Evolutionary conservation across 2,329 filamentous ascomycete species (phyloP).

Genomic region (Fusarium sp.): DNA sequence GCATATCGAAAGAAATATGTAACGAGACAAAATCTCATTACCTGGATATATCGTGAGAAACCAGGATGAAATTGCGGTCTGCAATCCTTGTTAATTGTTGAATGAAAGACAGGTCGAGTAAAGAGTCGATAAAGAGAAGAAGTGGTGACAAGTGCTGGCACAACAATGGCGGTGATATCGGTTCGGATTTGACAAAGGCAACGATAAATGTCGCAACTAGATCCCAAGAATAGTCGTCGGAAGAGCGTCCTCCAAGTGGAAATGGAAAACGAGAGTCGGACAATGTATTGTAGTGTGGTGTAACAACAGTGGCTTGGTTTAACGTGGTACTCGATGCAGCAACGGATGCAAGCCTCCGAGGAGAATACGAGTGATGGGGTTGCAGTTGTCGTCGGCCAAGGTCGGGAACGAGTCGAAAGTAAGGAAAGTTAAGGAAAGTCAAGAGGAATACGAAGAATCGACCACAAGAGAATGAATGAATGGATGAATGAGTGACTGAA

Average conservation of each 20-base stretch:
- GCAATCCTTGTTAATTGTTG: not conserved
- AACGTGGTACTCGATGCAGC: slow-evolving; percentile 45
- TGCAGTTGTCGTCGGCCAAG: slow-evolving; percentile 27
- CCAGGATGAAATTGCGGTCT: not conserved
- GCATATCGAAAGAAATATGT: slow-evolving; percentile 44
- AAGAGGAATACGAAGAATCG: slow-evolving; percentile 26
- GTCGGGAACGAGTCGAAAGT: slow-evolving; percentile 1
- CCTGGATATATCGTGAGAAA: slow-evolving; percentile 9
- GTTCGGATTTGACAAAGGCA: slow-evolving; percentile 9
- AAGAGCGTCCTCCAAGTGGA: slow-evolving; percentile 32
- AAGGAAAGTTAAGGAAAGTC: slow-evolving; percentile 22
- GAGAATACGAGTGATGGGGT: slow-evolving; percentile 43
- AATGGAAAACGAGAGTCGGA: slow-evolving; percentile 28
- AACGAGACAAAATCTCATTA: slow-evolving; percentile 15
- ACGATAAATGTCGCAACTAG: slow-evolving; percentile 23
- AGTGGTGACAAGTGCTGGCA: slow-evolving; percentile 7
- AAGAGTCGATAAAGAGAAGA: slow-evolving; percentile 3
- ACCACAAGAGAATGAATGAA: slow-evolving; percentile 30
- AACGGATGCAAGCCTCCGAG: slow-evolving; percentile 37
- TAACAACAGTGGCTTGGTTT: slow-evolving; percentile 34
- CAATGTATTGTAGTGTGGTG: slow-evolving; percentile 30
- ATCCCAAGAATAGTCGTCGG: slow-evolving; percentile 19
- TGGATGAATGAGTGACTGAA: slow-evolving; percentile 18
- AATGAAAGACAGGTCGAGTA: not conserved
- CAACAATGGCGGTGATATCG: slow-evolving; percentile 3